Percentiles rank a stretch among this genome's conserved stretches.
phyloP scores from a whole-genome alignment of 164 flowering plant species.

The Tetracentron sinense region DNA sequence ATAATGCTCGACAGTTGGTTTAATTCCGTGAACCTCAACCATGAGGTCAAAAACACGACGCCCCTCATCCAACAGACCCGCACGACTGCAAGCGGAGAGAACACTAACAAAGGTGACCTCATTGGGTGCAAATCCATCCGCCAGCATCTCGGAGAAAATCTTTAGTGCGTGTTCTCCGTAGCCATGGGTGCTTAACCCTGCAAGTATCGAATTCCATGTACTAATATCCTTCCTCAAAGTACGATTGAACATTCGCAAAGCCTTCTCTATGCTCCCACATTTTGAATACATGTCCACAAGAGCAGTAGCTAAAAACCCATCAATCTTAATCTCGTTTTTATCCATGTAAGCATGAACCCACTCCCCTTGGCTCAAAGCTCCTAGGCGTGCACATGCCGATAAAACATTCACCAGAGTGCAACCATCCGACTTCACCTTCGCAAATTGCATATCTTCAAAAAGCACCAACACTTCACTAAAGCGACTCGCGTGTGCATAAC shows the following conservation, averaged over 20 bases:
- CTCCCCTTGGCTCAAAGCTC: constrained; percentile 37
- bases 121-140: constrained; percentile 25
- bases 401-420: constrained; percentile 34
- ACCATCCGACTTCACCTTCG: constrained; percentile 23
- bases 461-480: constrained; percentile 22
- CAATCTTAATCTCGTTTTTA: constrained; percentile 22
- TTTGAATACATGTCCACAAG: constrained; percentile 45
- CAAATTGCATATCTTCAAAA: constrained; percentile 25
- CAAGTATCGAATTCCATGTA: constrained; percentile 41
- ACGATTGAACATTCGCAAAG: constrained; percentile 22
- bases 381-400: constrained; percentile 34
- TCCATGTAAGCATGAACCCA: constrained; percentile 37
- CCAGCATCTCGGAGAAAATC: constrained; percentile 30
- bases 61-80: constrained; percentile 30
- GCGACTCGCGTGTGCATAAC: constrained; percentile 19
- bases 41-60: constrained; percentile 23
- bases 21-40: constrained; percentile 27
- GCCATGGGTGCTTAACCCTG: constrained; percentile 36
- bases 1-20: constrained; percentile 36
- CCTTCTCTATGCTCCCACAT: constrained; percentile 37
- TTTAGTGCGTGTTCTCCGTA: constrained; percentile 23
- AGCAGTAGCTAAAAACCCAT: constrained; percentile 40
- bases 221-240: constrained; percentile 26
- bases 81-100: constrained; percentile 31
- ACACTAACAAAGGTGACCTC: constrained; percentile 31